These are phyloP conservation scores for Capronia epimyces DNA, from an alignment of 2,329 filamentous ascomycete species.

Conservation along the genomic window DNA sequence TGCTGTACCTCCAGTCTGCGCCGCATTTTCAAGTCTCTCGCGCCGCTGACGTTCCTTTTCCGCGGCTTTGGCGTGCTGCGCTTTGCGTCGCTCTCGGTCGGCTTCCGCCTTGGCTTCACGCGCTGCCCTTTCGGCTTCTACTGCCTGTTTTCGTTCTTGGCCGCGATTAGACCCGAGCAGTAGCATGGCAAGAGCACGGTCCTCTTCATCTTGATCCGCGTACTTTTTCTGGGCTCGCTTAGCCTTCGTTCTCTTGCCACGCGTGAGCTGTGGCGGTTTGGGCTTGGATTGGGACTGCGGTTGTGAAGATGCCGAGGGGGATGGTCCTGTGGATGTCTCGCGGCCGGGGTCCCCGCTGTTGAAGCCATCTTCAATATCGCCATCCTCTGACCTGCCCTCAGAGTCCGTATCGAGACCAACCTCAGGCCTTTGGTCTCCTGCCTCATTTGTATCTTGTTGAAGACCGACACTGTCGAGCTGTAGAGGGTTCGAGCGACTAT, in stretches of 20 bases:
- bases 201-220: slow-evolving; percentile 89
- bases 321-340: slow-evolving; percentile 19
- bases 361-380: slow-evolving; percentile 6
- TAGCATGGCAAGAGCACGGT: slow-evolving; percentile 73
- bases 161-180: slow-evolving; percentile 72
- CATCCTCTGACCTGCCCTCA: slow-evolving; percentile 8
- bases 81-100: slow-evolving; percentile 66
- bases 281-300: slow-evolving; percentile 25
- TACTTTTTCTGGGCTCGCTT: slow-evolving; percentile 66
- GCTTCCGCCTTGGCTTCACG: slow-evolving; percentile 68
- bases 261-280: slow-evolving; percentile 18
- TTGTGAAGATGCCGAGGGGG: slow-evolving; percentile 22
- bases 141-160: slow-evolving; percentile 62
- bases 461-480: slow-evolving; percentile 6
- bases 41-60: slow-evolving; percentile 58
- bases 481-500: slow-evolving; percentile 27
- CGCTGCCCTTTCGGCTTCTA: slow-evolving; percentile 57
- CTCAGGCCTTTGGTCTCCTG: slow-evolving; percentile 27
- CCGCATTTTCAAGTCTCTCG: slow-evolving; percentile 61
- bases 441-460: slow-evolving; percentile 23
- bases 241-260: slow-evolving; percentile 42
- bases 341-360: neutral
- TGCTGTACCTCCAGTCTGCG: slow-evolving; percentile 32
- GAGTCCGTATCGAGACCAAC: slow-evolving; percentile 20
- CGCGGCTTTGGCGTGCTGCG: slow-evolving; percentile 73